These are phyloP conservation scores for Podospora pseudocomata DNA, from an alignment of 495 filamentous ascomycete genomes.

Conservation along the genomic window DNA sequence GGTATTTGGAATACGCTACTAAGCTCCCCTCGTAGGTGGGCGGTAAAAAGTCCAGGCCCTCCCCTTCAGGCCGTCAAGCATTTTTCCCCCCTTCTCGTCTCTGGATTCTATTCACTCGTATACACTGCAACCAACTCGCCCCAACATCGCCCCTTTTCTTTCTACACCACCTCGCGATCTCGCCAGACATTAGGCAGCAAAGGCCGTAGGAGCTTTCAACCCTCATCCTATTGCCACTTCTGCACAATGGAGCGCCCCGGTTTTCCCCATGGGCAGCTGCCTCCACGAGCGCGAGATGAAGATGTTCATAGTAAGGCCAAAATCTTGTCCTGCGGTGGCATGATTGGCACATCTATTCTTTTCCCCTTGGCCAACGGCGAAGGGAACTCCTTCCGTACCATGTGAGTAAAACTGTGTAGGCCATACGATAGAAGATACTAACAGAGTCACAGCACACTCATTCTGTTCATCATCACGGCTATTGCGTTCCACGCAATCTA, in stretches of 20 bases:
- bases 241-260: conserved; percentile 13
- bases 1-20: neutral
- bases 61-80: neutral
- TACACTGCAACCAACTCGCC: neutral
- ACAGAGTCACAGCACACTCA: conserved; percentile 24
- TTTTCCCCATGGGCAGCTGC: neutral
- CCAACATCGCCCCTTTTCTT: neutral
- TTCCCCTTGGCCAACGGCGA: conserved; percentile 27
- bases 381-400: conserved; percentile 24
- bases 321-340: conserved; percentile 31
- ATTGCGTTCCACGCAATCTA: conserved; percentile 23
- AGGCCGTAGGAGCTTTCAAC: neutral
- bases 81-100: neutral
- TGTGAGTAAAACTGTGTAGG: conserved; percentile 27
- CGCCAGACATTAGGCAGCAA: neutral
- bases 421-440: conserved; percentile 8
- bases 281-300: neutral
- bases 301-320: conserved; percentile 18
- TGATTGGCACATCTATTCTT: conserved; percentile 36
- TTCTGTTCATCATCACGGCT: conserved; percentile 25
- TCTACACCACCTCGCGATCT: neutral
- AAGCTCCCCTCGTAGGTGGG: neutral
- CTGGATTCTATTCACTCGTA: neutral
- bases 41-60: neutral
- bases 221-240: neutral